These are phyloP conservation scores for Pulveroboletus sp. DNA, from an alignment of 768 basidiomycete genomes.

Conservation along the genomic window DNA sequence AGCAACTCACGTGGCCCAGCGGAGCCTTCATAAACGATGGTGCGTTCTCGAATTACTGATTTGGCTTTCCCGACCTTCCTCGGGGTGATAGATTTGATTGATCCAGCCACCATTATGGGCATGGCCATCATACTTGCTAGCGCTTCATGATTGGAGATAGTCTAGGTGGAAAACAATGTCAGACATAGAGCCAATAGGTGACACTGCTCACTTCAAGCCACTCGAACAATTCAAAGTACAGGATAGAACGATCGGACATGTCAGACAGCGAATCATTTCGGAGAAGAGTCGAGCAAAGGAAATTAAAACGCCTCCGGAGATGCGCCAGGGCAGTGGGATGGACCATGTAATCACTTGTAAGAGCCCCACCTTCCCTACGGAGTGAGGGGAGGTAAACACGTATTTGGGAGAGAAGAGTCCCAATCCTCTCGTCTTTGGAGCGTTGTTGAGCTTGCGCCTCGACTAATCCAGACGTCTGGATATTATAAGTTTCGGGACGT, in stretches of 20 bases:
- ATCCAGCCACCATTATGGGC: slow-evolving; percentile 87
- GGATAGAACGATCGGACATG: slow-evolving; percentile 82
- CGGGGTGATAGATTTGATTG: slow-evolving; percentile 60
- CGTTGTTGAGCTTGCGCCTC: slow-evolving; percentile 75
- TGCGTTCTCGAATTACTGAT: slow-evolving; percentile 69
- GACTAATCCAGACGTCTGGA: slow-evolving; percentile 73
- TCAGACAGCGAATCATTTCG: slow-evolving; percentile 92
- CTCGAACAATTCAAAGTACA: slow-evolving; percentile 88
- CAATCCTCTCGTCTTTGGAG: slow-evolving; percentile 71
- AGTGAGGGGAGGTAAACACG: slow-evolving; percentile 84
- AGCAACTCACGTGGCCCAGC: slow-evolving; percentile 88
- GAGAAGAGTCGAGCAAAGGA: slow-evolving; percentile 79
- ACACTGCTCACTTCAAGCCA: slow-evolving; percentile 76
- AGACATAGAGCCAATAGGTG: not conserved
- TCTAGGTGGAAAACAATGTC: slow-evolving; percentile 43
- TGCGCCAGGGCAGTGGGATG: slow-evolving; percentile 91
- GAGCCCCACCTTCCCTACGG: slow-evolving; percentile 69
- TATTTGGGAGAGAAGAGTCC: slow-evolving; percentile 63
- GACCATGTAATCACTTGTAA: slow-evolving; percentile 87
- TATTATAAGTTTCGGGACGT: slow-evolving; percentile 5
- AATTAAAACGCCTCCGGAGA: slow-evolving; percentile 87
- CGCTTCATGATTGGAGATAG: slow-evolving; percentile 90
- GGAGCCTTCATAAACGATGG: slow-evolving; percentile 86
- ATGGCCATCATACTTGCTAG: slow-evolving; percentile 95
- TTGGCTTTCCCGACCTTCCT: slow-evolving; percentile 47